These are phyloP conservation scores for Pharus latifolius DNA, from an alignment of 176 grass and related monocot species.

Conservation along the genomic window DNA sequence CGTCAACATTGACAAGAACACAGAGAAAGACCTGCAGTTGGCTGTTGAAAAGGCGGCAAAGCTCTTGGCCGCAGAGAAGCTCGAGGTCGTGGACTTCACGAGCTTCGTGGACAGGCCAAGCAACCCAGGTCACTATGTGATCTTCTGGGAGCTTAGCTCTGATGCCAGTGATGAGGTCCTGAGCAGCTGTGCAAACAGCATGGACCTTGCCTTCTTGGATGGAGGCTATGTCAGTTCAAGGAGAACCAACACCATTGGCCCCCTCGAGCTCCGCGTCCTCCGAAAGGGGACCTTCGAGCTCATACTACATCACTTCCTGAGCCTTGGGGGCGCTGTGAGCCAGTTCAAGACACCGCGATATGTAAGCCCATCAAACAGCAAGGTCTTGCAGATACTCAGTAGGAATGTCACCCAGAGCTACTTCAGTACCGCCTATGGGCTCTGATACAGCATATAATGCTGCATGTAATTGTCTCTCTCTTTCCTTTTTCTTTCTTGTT, in stretches of 20 bases:
- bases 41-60: constrained; percentile 70
- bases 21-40: constrained; percentile 85
- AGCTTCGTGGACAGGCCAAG: constrained; percentile 59
- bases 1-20: constrained; percentile 99
- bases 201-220: constrained; percentile 81
- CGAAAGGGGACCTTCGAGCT: constrained; percentile 74
- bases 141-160: constrained; percentile 85
- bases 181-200: constrained; percentile 53
- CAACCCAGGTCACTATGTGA: constrained; percentile 67
- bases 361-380: constrained; percentile 39
- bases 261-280: constrained; percentile 76
- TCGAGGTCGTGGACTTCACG: constrained; percentile 87
- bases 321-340: constrained; percentile 52
- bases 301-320: constrained; percentile 68
- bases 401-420: constrained; percentile 42
- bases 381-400: constrained; percentile 68
- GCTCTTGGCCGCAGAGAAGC: constrained; percentile 72
- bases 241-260: constrained; percentile 66
- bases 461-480: constrained; percentile 1
- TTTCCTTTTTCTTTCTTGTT: neutral
- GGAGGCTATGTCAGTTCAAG: constrained; percentile 69
- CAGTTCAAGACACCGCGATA: constrained; percentile 96
- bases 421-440: constrained; percentile 67
- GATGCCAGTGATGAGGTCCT: constrained; percentile 47
- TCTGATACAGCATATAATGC: constrained; percentile 21